Evolutionary conservation across 257 asterid genomes (phyloP).

Genomic region (Fraxinus pennsylvanica): DNA sequence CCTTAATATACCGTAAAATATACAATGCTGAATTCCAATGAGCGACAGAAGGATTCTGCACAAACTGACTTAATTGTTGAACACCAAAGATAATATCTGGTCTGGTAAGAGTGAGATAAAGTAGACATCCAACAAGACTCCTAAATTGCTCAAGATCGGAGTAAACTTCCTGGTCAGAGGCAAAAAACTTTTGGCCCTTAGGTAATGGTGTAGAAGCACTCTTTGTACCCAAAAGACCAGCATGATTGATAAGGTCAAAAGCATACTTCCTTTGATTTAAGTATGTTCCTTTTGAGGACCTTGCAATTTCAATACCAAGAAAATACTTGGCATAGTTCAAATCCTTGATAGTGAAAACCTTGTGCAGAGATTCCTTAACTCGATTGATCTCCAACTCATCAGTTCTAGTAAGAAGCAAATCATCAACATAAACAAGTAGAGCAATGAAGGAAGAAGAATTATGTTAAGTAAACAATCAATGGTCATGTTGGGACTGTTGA

Average conservation of each 20-base stretch:
- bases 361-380: no score
- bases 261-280: neutral
- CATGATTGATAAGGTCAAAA: neutral
- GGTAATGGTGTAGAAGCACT: neutral
- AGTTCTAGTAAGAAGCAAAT: neutral
- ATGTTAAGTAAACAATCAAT: neutral
- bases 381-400: neutral
- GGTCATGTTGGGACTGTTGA: neutral
- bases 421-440: neutral
- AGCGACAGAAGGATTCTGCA: accelerated
- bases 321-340: neutral
- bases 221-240: neutral
- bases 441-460: neutral
- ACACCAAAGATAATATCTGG: neutral
- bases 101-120: neutral
- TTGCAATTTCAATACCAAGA: neutral
- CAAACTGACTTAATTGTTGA: neutral
- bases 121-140: neutral
- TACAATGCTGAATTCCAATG: neutral
- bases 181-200: no score
- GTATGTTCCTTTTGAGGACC: neutral
- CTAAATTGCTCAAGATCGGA: neutral
- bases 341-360: neutral
- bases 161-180: neutral
- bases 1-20: no score